Percentiles rank a stretch among this genome's conserved stretches.
Conservation (phyloP, 2,329 filamentous ascomycete genomes). For the Thyridium curvatum region DNA sequence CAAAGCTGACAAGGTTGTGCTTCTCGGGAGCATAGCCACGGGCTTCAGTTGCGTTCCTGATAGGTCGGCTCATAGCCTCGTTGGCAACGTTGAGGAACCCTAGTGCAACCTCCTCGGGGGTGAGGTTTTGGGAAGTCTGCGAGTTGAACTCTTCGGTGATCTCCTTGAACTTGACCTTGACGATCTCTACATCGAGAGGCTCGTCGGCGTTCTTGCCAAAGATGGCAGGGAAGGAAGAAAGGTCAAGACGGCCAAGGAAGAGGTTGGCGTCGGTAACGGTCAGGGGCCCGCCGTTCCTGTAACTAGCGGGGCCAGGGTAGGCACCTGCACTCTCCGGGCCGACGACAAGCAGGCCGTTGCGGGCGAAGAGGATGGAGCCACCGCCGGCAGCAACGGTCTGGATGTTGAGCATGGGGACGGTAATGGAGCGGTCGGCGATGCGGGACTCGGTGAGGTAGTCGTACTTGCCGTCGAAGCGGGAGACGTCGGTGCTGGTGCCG, state of each 20-base stretch:
- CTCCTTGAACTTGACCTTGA: constrained; percentile 30
- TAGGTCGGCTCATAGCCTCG: constrained; percentile 70
- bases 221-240: constrained; percentile 64
- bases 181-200: constrained; percentile 32
- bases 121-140: constrained; percentile 22
- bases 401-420: constrained; percentile 67
- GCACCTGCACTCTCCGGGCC: constrained; percentile 68
- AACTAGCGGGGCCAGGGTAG: constrained; percentile 66
- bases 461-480: constrained; percentile 60
- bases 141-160: constrained; percentile 33
- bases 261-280: constrained; percentile 70
- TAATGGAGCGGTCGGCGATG: constrained; percentile 64
- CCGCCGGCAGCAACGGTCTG: constrained; percentile 58
- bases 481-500: constrained; percentile 67
- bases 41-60: constrained; percentile 67
- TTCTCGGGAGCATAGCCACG: constrained; percentile 36
- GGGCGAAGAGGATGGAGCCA: constrained; percentile 53
- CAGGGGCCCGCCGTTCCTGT: constrained; percentile 62
- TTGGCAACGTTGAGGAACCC: constrained; percentile 73
- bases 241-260: constrained; percentile 53
- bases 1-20: constrained; percentile 49
- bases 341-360: constrained; percentile 65
- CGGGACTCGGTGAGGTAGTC: constrained; percentile 70
- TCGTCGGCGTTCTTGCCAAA: constrained; percentile 63
- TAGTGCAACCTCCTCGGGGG: constrained; percentile 43